Conservation (phyloP, 768 basidiomycete genomes). For the Xerocomellus dryophilus region DNA sequence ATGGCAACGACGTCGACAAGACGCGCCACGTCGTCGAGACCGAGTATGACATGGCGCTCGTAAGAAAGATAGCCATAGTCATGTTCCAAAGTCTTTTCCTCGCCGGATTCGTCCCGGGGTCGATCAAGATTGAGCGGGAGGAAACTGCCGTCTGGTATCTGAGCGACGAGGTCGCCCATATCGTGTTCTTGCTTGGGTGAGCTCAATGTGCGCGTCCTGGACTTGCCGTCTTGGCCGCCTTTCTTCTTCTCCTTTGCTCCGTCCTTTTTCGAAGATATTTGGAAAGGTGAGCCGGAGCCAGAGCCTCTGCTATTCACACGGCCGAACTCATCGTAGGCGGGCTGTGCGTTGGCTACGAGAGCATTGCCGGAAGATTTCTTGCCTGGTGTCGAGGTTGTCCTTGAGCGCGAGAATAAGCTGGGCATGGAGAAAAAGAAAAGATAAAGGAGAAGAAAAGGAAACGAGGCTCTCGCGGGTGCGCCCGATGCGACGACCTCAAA, state of each 20-base stretch:
- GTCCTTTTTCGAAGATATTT: constrained; percentile 44
- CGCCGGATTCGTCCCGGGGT: constrained; percentile 39
- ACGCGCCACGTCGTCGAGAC: constrained; percentile 67
- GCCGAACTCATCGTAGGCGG: constrained; percentile 62
- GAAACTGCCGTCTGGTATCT: constrained; percentile 50
- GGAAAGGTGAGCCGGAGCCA: constrained; percentile 23
- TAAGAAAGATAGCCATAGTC: constrained; percentile 76
- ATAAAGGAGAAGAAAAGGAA: neutral
- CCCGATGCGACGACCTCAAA: constrained; percentile 20
- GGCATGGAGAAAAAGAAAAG: constrained; percentile 48
- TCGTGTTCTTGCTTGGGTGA: constrained; percentile 36
- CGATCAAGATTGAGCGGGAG: constrained; percentile 51
- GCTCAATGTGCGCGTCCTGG: constrained; percentile 42
- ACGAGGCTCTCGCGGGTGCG: constrained; percentile 6
- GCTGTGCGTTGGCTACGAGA: constrained; percentile 13
- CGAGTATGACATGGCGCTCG: constrained; percentile 70
- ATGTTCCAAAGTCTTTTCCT: constrained; percentile 39
- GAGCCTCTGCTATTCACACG: constrained; percentile 49
- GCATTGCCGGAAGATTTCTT: constrained; percentile 35
- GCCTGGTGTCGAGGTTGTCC: constrained; percentile 56
- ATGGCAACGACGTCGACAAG: constrained; percentile 69
- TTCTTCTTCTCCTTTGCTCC: constrained; percentile 45
- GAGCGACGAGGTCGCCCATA: constrained; percentile 35
- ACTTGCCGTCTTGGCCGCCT: constrained; percentile 30
- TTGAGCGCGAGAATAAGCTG: constrained; percentile 69